Base-by-base conservation (phyloP, 2,329 filamentous ascomycete species). In the Penicillium sumatraense region DNA sequence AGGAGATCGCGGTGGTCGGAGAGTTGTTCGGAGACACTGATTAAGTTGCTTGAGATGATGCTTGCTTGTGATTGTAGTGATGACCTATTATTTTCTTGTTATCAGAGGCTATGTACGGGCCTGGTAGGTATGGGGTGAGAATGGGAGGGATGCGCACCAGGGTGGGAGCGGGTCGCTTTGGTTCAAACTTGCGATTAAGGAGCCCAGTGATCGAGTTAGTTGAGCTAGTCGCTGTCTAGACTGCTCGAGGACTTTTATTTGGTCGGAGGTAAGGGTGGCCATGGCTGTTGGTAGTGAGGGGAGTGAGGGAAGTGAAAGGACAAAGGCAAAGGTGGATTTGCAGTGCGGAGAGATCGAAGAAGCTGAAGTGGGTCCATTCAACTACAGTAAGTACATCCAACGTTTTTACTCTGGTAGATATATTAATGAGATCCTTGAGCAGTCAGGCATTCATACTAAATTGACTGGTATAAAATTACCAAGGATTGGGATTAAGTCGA, bases 1-100 rank as follows among this genome's bases (percentile, higher is more conserved):
- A 96, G 86, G 42, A 91, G 82, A 38, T 87, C 82, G 36, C 83
- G 78, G 66, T 93, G 84, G 51, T 87, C 83, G 59, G 80, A 80
- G 44, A 91, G 79, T 64, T 86, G 83, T 35, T 86, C 81, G 54
- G 87, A 84, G 56, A 93, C 81, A 21, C 84, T 85, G 58, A 82
- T 78, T 35, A 95, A 83, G 70, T 90, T 90, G 61, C 83, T 83
- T 61, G 88, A 86, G 49, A 92, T 83, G 69, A 92, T 90, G 60
- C 83, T 81, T 40, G 87, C 82, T 45, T 87, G 88, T n/a, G 85
- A 84, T 71, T 91, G 87, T 45, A 93, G 81, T 13, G 88, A 90
- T 42, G 85, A 82, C 67, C 89, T 91, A 33, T 9, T 4, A n/a
- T 26, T 13, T 16, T 29, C 49, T 38, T 53, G 16, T 51, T 49